These are phyloP conservation scores for Caryopteris hybrid DNA, from an alignment of 305 asterid genomes.

Conservation along the genomic window DNA sequence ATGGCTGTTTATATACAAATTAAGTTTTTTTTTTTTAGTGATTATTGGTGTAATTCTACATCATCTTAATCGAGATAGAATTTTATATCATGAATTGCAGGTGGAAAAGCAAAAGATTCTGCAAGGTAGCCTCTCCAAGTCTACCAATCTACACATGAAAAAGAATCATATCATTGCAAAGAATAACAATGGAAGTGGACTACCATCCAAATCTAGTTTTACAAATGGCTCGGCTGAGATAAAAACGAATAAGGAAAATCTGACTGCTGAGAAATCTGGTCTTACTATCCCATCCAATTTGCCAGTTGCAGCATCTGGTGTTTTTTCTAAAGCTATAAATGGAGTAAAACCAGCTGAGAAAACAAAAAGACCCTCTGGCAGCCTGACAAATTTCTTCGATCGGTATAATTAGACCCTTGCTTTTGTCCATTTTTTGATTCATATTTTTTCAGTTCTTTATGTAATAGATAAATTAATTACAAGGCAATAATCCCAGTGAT, in stretches of 20 bases:
- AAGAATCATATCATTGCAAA: constrained; percentile 35
- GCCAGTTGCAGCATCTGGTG: constrained; percentile 24
- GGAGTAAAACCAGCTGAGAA: constrained; percentile 37
- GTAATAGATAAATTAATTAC: not conserved
- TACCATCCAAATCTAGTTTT: constrained; percentile 30
- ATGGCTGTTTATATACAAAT: not conserved
- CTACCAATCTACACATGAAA: constrained; percentile 27
- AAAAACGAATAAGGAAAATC: constrained; percentile 27
- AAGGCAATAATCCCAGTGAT: not conserved
- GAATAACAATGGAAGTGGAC: constrained; percentile 30
- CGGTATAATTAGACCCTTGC: constrained; percentile 39
- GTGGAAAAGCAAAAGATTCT: constrained; percentile 87
- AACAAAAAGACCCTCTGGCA: constrained; percentile 49
- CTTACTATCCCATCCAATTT: constrained; percentile 25
- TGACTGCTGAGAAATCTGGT: constrained; percentile 27
- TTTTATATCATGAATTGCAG: constrained; percentile 32
- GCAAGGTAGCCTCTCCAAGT: constrained; percentile 50
- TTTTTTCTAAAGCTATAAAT: constrained; percentile 32
- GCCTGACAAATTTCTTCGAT: constrained; percentile 54
- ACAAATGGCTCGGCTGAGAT: constrained; percentile 33
- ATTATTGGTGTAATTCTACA: too few species aligned
- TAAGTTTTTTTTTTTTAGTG: too few species aligned
- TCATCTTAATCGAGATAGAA: not conserved
- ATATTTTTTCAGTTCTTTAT: constrained; percentile 10
- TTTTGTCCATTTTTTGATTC: constrained; percentile 2